A percentile compares a stretch with the other conserved stretches of the same genome.
Evolutionary conservation across 2,329 filamentous ascomycete genomes (phyloP).

Genomic region (Gliomastix tumulicola): DNA sequence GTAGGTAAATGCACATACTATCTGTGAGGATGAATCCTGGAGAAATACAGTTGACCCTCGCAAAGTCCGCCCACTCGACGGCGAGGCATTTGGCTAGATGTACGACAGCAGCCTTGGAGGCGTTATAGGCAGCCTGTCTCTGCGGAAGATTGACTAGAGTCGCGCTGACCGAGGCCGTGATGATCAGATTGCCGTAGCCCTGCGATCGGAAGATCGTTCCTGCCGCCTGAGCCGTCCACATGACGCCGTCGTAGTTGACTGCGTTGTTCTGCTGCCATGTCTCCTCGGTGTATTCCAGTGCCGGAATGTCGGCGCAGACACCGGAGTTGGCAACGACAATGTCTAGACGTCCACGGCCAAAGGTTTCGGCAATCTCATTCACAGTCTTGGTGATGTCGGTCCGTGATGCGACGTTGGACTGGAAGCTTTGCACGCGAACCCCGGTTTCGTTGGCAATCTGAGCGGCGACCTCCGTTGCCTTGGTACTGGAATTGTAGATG

Average conservation of each 20-base stretch:
- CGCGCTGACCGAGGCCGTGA: slow-evolving; percentile 30
- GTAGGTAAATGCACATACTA: slow-evolving; percentile 1
- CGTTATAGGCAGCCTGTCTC: slow-evolving; percentile 66
- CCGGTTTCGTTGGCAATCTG: slow-evolving; percentile 21
- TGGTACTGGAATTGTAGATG: slow-evolving; percentile 3
- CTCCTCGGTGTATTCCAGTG: slow-evolving; percentile 30
- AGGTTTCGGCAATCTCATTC: slow-evolving; percentile 21
- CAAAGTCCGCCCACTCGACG: slow-evolving; percentile 57
- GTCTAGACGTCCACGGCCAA: slow-evolving; percentile 23
- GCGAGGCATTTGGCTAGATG: slow-evolving; percentile 59
- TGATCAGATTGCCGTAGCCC: slow-evolving; percentile 26
- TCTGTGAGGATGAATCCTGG: background rate
- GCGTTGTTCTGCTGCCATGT: slow-evolving; percentile 26
- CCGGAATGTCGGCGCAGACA: slow-evolving; percentile 24
- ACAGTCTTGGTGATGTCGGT: slow-evolving; percentile 16
- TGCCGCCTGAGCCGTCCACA: slow-evolving; percentile 34
- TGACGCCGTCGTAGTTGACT: slow-evolving; percentile 32
- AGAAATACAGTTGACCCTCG: slow-evolving; percentile 2
- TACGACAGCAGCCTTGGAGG: slow-evolving; percentile 58
- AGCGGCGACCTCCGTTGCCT: background rate
- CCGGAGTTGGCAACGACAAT: slow-evolving; percentile 35
- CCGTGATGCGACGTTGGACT: slow-evolving; percentile 24
- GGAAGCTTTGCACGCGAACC: slow-evolving; percentile 22
- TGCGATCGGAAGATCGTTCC: slow-evolving; percentile 23
- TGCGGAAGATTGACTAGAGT: slow-evolving; percentile 59